Evolutionary conservation across 1,284 basidiomycete species (phyloP).

Genomic region (Anthracocystis panici-leucophaei): DNA sequence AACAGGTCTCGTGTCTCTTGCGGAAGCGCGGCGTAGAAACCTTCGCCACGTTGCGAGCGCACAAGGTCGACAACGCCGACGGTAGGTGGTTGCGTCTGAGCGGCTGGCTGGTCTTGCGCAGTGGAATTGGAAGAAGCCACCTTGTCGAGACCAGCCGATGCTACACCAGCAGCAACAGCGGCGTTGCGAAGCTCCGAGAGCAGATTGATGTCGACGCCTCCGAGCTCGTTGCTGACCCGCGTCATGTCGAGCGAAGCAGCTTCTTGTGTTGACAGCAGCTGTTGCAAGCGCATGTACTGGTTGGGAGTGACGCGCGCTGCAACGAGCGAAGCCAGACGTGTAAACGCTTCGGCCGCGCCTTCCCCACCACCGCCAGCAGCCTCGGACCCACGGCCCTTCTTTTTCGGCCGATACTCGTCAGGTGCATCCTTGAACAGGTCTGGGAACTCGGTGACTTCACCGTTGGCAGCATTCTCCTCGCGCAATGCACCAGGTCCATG

Average conservation of each 20-base stretch:
- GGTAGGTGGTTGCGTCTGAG: slow-evolving; percentile 22
- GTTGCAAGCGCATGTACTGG: slow-evolving; percentile 44
- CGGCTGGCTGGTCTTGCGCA: neutral
- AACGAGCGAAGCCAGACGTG: slow-evolving; percentile 37
- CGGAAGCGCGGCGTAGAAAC: slow-evolving; percentile 51
- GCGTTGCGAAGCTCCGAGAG: slow-evolving; percentile 46
- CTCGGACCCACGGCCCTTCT: slow-evolving; percentile 27
- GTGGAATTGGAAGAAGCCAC: slow-evolving; percentile 32
- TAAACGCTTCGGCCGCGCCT: slow-evolving; percentile 39
- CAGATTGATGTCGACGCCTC: slow-evolving; percentile 37
- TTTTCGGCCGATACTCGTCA: slow-evolving; percentile 39
- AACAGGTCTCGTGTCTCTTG: slow-evolving; percentile 53
- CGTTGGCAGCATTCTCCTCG: slow-evolving; percentile 51
- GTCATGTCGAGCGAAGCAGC: slow-evolving; percentile 46
- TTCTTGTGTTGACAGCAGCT: slow-evolving; percentile 41
- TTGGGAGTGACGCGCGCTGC: slow-evolving; percentile 40
- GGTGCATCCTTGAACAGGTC: slow-evolving; percentile 54
- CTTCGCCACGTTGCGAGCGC: slow-evolving; percentile 52
- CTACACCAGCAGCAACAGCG: slow-evolving; percentile 41
- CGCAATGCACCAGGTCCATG: slow-evolving; percentile 63
- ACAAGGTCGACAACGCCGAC: slow-evolving; percentile 41
- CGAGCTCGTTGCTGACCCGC: slow-evolving; percentile 38
- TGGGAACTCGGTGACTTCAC: slow-evolving; percentile 47
- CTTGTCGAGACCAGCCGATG: slow-evolving; percentile 30
- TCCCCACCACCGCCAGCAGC: slow-evolving; percentile 16